phyloP scores from a whole-genome alignment of 139 green algal species.

The Coelastrella sp. region DNA sequence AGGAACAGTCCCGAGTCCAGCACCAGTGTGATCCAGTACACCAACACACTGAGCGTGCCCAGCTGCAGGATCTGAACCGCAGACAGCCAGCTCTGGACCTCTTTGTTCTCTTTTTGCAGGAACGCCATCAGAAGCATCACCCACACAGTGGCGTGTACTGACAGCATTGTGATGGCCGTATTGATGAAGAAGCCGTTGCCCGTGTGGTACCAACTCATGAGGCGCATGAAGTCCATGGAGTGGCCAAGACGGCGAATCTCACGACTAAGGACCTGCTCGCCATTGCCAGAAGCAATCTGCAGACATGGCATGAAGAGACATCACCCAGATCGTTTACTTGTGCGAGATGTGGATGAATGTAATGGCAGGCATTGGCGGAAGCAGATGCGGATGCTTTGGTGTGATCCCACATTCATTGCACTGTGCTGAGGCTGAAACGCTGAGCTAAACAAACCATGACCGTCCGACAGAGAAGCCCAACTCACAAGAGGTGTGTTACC shows the following conservation, averaged over 20 bases:
- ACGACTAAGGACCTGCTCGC: slow-evolving; percentile 82
- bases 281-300: slow-evolving; percentile 80
- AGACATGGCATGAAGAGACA: not conserved
- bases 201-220: slow-evolving; percentile 83
- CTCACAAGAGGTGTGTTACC: too few species aligned
- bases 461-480: too few species aligned
- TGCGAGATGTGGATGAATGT: not conserved
- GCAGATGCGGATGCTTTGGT: not conserved
- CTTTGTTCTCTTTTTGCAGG: slow-evolving; percentile 38
- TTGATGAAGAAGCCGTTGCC: slow-evolving; percentile 85
- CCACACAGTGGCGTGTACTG: slow-evolving; percentile 80
- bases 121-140: slow-evolving; percentile 65
- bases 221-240: slow-evolving; percentile 80
- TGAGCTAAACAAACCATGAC: too few species aligned
- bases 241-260: slow-evolving; percentile 66
- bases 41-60: slow-evolving; percentile 76
- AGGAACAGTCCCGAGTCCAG: slow-evolving; percentile 75
- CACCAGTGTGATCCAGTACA: slow-evolving; percentile 74
- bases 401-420: too few species aligned
- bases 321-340: too few species aligned
- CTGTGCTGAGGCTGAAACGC: too few species aligned
- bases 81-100: slow-evolving; percentile 35
- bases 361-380: not conserved
- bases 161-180: slow-evolving; percentile 79
- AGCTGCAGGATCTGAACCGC: slow-evolving; percentile 80